These are phyloP conservation scores for Tausonia pullulans DNA, from an alignment of 1,284 basidiomycete species.

Conservation along the genomic window DNA sequence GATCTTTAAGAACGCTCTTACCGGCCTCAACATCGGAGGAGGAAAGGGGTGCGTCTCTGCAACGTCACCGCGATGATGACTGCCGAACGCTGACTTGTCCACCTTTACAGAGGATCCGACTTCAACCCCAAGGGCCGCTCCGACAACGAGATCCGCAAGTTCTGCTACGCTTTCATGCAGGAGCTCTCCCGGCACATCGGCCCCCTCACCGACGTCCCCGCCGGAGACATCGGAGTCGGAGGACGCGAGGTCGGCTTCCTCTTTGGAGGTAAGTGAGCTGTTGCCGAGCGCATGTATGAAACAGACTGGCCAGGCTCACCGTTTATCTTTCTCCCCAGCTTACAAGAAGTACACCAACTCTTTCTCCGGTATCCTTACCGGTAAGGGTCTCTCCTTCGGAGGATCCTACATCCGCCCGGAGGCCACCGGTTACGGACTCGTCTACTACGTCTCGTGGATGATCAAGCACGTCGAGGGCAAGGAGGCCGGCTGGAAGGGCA, in stretches of 20 bases:
- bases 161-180: constrained; percentile 56
- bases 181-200: constrained; percentile 63
- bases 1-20: constrained; percentile 74
- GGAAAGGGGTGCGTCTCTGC: constrained; percentile 42
- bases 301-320: constrained; percentile 1
- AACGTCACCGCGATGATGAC: not conserved
- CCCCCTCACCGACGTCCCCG: constrained; percentile 65
- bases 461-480: constrained; percentile 30
- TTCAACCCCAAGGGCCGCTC: constrained; percentile 76
- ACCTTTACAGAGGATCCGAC: constrained; percentile 39
- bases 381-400: constrained; percentile 63
- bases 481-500: constrained; percentile 42
- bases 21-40: constrained; percentile 65
- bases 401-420: constrained; percentile 56
- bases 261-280: constrained; percentile 38
- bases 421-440: constrained; percentile 53
- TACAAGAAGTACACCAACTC: constrained; percentile 49
- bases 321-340: not conserved
- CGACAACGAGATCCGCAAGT: constrained; percentile 61
- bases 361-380: constrained; percentile 65
- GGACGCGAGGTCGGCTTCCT: constrained; percentile 59
- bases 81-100: no score
- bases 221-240: constrained; percentile 62
- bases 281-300: constrained; percentile 6
- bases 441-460: constrained; percentile 60